phyloP scores from a whole-genome alignment of 768 basidiomycete genomes.

The Phaeotremella skinneri region DNA sequence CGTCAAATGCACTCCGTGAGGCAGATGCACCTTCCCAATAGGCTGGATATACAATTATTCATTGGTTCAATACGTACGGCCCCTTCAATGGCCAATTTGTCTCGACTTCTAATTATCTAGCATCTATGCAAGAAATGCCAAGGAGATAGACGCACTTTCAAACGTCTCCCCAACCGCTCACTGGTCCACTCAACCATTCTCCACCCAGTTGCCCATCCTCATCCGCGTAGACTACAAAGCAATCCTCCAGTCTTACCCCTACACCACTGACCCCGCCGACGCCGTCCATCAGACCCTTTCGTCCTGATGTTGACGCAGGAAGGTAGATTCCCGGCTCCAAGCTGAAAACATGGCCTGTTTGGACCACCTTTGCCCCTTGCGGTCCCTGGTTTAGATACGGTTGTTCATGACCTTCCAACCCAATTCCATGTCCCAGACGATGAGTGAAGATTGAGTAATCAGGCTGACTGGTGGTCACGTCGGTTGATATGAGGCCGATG shows the following conservation, averaged over 20 bases:
- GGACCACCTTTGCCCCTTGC: conserved; percentile 61
- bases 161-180: conserved; percentile 11
- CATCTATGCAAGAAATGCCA: too few relatives aligned
- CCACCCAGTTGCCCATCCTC: conserved; percentile 33
- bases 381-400: conserved; percentile 69
- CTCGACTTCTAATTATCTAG: too few relatives aligned
- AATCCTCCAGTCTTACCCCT: conserved; percentile 80
- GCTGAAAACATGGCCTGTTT: conserved; percentile 71
- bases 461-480: background rate
- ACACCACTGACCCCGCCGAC: conserved; percentile 62
- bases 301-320: conserved; percentile 3
- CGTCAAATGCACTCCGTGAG: too few relatives aligned
- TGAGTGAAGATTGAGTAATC: conserved; percentile 63
- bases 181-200: conserved; percentile 44
- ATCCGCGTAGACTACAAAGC: conserved; percentile 47
- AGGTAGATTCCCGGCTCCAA: conserved; percentile 64
- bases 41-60: too few relatives aligned
- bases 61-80: too few relatives aligned
- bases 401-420: conserved; percentile 75
- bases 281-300: conserved; percentile 58
- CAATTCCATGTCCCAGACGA: conserved; percentile 67
- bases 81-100: too few relatives aligned
- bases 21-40: too few relatives aligned
- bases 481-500: conserved; percentile 57
- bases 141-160: too few relatives aligned